Percentiles rank a stretch among this genome's conserved stretches.
phyloP scores from a whole-genome alignment of 352 stramenopile genomes.

The Phytophthora gonapodyides region DNA sequence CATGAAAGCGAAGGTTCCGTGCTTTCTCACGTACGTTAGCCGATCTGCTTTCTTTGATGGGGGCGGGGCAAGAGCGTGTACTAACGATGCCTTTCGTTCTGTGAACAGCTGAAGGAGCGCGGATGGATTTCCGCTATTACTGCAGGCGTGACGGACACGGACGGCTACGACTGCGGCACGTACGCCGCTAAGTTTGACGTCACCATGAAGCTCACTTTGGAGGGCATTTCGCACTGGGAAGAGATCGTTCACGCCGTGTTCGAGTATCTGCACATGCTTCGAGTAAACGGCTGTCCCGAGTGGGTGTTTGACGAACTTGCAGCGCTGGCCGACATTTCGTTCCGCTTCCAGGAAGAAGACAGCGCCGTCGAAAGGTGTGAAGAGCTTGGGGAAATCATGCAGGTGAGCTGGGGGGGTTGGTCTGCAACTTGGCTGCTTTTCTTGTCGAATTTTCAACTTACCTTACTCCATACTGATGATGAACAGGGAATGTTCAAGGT shows the following conservation, averaged over 20 bases:
- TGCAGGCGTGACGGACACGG: conserved; percentile 70
- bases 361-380: conserved; percentile 71
- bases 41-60: background rate
- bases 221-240: conserved; percentile 65
- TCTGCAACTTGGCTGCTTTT: background rate
- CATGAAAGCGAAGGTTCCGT: conserved; percentile 87
- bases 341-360: conserved; percentile 76
- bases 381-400: conserved; percentile 77
- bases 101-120: conserved; percentile 64
- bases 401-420: conserved; percentile 30
- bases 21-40: conserved; percentile 63
- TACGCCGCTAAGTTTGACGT: conserved; percentile 73
- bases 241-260: conserved; percentile 67
- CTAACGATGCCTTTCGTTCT: conserved; percentile 5
- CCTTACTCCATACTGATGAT: conserved; percentile 4
- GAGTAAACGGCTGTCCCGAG: conserved; percentile 47
- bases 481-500: conserved; percentile 63
- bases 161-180: conserved; percentile 72
- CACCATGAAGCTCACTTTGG: conserved; percentile 71
- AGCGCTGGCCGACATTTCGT: conserved; percentile 70
- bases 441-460: conserved; percentile 4
- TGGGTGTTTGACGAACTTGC: conserved; percentile 82
- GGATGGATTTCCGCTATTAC: conserved; percentile 81
- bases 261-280: conserved; percentile 71
- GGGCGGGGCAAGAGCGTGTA: conserved; percentile 6